A percentile compares a stretch with the other conserved stretches of the same genome.
phyloP scores from a whole-genome alignment of 495 filamentous ascomycete genomes.

The Lichina pygmaea region DNA sequence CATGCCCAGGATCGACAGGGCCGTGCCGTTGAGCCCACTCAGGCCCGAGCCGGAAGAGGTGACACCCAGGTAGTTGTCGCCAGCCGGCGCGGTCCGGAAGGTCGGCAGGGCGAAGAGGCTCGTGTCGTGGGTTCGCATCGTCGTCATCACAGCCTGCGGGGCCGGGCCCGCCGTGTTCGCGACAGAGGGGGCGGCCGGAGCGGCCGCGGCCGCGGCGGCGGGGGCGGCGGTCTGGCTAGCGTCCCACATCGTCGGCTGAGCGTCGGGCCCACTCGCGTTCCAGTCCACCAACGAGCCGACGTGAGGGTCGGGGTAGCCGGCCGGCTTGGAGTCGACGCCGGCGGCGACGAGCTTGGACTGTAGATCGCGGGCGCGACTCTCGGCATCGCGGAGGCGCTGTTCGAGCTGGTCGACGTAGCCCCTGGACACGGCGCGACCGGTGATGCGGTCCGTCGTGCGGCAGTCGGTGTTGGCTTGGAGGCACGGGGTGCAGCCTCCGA shows the following conservation, averaged over 20 bases:
- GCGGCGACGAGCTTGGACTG: constrained; percentile 16
- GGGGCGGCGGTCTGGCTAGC: not conserved
- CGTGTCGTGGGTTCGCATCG: constrained; percentile 14
- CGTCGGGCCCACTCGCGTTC: constrained; percentile 7
- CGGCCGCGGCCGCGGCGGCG: not conserved
- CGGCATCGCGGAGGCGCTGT: constrained; percentile 9
- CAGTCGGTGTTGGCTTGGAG: constrained; percentile 42
- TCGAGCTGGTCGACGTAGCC: constrained; percentile 40
- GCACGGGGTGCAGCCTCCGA: constrained; percentile 52
- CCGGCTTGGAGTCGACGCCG: constrained; percentile 10
- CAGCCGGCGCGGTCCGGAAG: constrained; percentile 26
- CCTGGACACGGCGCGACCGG: constrained; percentile 51
- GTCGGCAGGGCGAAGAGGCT: constrained; percentile 15
- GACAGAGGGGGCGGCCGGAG: constrained; percentile 3
- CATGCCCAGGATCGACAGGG: constrained; percentile 44
- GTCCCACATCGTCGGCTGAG: not conserved
- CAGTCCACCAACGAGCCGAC: not conserved
- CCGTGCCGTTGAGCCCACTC: constrained; percentile 47
- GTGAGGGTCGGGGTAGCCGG: constrained; percentile 4
- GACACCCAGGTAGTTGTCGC: constrained; percentile 48
- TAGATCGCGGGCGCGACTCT: constrained; percentile 23
- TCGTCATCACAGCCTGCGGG: not conserved
- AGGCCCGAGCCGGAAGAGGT: constrained; percentile 34
- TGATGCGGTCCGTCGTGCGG: constrained; percentile 63
- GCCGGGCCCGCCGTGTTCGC: not conserved